These are phyloP conservation scores for Coemansia sp. DNA, from an alignment of 192 early-diverging fungal species.

Conservation along the genomic window DNA sequence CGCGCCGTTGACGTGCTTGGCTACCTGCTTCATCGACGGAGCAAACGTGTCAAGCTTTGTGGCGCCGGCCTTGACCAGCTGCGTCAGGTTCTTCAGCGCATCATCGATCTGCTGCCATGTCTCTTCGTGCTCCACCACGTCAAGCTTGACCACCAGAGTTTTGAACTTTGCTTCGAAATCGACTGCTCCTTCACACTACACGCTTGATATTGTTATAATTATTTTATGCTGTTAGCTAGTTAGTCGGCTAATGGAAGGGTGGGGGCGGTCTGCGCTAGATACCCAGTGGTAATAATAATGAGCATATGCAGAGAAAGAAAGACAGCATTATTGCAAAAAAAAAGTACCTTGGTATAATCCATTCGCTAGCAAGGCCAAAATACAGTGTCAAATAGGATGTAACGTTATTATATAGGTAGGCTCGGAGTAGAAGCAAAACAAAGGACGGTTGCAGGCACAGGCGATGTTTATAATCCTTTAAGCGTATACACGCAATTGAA, in stretches of 20 bases:
- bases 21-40: conserved; percentile 52
- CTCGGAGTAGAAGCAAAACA: background rate
- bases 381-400: background rate
- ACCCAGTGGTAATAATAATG: background rate
- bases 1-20: conserved; percentile 53
- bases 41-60: conserved; percentile 52
- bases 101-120: conserved; percentile 68
- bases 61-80: conserved; percentile 48
- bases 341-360: conserved; percentile 51
- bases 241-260: no score
- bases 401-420: background rate
- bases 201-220: no score
- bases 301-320: background rate
- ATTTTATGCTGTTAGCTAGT: no score
- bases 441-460: background rate
- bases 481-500: no score
- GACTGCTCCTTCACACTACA: conserved; percentile 50
- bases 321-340: background rate
- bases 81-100: conserved; percentile 55
- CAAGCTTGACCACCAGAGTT: conserved; percentile 40
- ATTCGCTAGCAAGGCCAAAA: conserved; percentile 17
- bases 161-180: conserved; percentile 54
- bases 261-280: no score
- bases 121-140: conserved; percentile 63
- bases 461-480: background rate